Evolutionary conservation across 208 protist genomes (phyloP).

Genomic region (Strigomonas culicis): DNA sequence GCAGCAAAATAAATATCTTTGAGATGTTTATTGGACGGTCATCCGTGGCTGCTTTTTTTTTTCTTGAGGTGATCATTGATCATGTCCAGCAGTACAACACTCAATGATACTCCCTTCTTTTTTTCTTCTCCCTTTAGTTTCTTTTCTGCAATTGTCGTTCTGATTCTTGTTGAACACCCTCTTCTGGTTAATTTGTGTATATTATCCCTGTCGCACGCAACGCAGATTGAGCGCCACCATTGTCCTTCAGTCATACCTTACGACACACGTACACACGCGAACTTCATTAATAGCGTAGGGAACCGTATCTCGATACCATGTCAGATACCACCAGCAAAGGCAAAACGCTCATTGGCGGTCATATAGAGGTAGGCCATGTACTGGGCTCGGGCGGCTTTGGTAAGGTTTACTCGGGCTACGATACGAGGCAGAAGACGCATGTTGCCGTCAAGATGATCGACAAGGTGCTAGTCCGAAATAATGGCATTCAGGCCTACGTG

Average conservation of each 20-base stretch:
- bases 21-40: neutral
- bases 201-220: neutral
- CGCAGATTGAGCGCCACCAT: neutral
- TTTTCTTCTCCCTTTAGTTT: constrained; percentile 12
- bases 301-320: neutral
- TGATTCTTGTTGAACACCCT: constrained; percentile 3
- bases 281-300: neutral
- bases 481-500: constrained; percentile 71
- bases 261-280: no score
- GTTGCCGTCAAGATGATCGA: constrained; percentile 93
- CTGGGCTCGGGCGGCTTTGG: constrained; percentile 87
- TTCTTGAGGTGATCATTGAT: no score
- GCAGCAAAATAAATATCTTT: neutral
- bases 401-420: constrained; percentile 83
- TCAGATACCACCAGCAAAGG: neutral
- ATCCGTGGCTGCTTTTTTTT: no score
- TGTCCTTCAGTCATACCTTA: no score
- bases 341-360: constrained; percentile 44
- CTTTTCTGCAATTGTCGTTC: constrained; percentile 1
- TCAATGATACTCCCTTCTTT: neutral
- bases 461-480: constrained; percentile 62
- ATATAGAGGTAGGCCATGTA: constrained; percentile 78
- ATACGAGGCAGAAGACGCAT: constrained; percentile 67
- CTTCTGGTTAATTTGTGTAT: constrained; percentile 4
- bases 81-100: constrained; percentile 1